Percentiles rank a stretch among this genome's conserved stretches.
Evolutionary conservation across 2,329 filamentous ascomycete genomes (phyloP).

Genomic region (Achaetomium macrosporum): DNA sequence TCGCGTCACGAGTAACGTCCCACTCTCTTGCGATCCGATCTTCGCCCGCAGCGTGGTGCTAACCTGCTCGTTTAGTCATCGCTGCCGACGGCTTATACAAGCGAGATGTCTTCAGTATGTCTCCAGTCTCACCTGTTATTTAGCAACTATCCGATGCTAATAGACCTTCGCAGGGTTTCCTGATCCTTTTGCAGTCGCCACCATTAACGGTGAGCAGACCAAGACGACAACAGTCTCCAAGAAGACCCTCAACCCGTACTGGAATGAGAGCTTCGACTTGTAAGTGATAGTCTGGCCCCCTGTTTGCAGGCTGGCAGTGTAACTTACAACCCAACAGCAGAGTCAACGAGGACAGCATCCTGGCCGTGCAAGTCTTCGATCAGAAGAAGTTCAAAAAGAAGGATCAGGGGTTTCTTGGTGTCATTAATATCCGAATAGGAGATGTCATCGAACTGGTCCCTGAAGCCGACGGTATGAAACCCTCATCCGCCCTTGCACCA

Average conservation of each 20-base stretch:
- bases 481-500: not conserved
- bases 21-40: constrained; percentile 19
- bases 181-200: constrained; percentile 95
- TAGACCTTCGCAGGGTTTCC: constrained; percentile 68
- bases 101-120: constrained; percentile 96
- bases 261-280: constrained; percentile 99
- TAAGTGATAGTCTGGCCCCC: constrained; percentile 42
- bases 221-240: constrained; percentile 97
- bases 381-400: constrained; percentile 99
- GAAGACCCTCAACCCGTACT: constrained; percentile 97
- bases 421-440: constrained; percentile 94
- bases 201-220: constrained; percentile 95
- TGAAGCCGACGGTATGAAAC: constrained; percentile 75
- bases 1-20: constrained; percentile 76
- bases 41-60: constrained; percentile 9
- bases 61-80: constrained; percentile 64
- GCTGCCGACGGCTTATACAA: constrained; percentile 98
- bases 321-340: constrained; percentile 48
- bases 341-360: constrained; percentile 90
- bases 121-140: not conserved
- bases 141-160: not conserved
- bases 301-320: not conserved
- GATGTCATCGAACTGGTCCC: constrained; percentile 87
- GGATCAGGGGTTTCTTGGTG: constrained; percentile 96
- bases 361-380: constrained; percentile 97